These are phyloP conservation scores for Leucocoprinus leucothites DNA, from an alignment of 768 basidiomycete genomes.

Conservation along the genomic window DNA sequence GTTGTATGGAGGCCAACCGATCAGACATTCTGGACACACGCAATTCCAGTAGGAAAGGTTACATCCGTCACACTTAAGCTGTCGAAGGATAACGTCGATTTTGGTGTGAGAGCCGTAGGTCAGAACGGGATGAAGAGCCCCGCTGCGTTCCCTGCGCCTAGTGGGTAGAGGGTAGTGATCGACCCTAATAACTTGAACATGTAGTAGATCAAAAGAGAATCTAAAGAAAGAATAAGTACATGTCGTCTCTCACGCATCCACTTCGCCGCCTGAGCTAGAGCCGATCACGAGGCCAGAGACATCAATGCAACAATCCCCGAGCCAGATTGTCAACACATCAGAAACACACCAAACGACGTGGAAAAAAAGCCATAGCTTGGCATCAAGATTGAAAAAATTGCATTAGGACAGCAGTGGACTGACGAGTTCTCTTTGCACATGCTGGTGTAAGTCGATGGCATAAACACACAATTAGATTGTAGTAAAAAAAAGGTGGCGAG, in stretches of 20 bases:
- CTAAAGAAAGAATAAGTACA: neutral
- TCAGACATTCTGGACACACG: conserved; percentile 44
- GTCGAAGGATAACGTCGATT: conserved; percentile 50
- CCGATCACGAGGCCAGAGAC: no score
- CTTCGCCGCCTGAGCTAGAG: no score
- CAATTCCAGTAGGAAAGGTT: conserved; percentile 45
- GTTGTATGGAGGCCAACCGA: conserved; percentile 49
- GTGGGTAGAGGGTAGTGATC: neutral
- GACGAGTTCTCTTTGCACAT: no score
- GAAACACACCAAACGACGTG: no score
- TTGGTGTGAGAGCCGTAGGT: conserved; percentile 48
- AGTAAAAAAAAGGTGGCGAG: no score
- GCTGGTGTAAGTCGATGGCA: no score
- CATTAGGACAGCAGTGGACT: no score
- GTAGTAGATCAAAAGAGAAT: neutral
- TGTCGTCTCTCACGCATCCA: neutral
- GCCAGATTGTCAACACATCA: neutral
- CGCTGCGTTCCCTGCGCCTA: conserved; percentile 36
- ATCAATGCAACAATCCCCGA: neutral
- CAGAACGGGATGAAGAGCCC: conserved; percentile 51
- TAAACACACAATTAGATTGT: no score
- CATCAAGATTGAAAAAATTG: no score
- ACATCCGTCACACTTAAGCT: conserved; percentile 36
- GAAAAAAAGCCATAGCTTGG: no score
- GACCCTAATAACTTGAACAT: neutral